Evolutionary conservation across 2,329 filamentous ascomycete genomes (phyloP).

Genomic region (Fusarium sp.): DNA sequence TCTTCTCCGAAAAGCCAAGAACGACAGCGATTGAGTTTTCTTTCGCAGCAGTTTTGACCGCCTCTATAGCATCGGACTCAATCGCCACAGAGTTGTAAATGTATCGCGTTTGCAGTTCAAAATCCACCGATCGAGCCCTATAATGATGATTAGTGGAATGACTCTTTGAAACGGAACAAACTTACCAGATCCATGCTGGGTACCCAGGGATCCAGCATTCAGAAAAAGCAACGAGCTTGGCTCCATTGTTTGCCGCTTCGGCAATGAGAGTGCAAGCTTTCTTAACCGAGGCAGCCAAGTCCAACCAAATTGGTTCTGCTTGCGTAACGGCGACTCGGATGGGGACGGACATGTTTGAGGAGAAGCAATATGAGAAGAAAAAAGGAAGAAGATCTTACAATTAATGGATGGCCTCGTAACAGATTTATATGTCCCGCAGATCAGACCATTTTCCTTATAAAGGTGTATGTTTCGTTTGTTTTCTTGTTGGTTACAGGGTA

Average conservation of each 20-base stretch:
- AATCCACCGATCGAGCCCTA: conserved; percentile 41
- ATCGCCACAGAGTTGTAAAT: conserved; percentile 56
- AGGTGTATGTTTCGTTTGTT: neutral
- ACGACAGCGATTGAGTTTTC: conserved; percentile 54
- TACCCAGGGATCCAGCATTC: conserved; percentile 67
- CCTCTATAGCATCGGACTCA: conserved; percentile 54
- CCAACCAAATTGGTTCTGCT: conserved; percentile 44
- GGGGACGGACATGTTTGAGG: conserved; percentile 15
- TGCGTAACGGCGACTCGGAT: conserved; percentile 42
- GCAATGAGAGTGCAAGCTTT: conserved; percentile 41
- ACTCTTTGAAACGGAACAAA: neutral
- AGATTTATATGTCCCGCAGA: neutral
- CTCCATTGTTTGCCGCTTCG: conserved; percentile 54
- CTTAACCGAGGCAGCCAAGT: conserved; percentile 41
- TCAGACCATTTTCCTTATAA: neutral
- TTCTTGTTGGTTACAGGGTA: too few relatives aligned
- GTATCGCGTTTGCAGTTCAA: conserved; percentile 45
- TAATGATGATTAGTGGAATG: neutral
- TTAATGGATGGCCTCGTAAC: neutral
- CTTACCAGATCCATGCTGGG: conserved; percentile 56
- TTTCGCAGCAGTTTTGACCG: conserved; percentile 49
- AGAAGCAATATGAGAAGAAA: neutral
- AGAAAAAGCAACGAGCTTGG: conserved; percentile 65
- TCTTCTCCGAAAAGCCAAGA: conserved; percentile 57
- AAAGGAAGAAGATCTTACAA: neutral